Evolutionary conservation across 2,329 filamentous ascomycete genomes (phyloP), one percentile per base, ranked within the genome.

Genomic region (Aureobasidium sp.): DNA sequence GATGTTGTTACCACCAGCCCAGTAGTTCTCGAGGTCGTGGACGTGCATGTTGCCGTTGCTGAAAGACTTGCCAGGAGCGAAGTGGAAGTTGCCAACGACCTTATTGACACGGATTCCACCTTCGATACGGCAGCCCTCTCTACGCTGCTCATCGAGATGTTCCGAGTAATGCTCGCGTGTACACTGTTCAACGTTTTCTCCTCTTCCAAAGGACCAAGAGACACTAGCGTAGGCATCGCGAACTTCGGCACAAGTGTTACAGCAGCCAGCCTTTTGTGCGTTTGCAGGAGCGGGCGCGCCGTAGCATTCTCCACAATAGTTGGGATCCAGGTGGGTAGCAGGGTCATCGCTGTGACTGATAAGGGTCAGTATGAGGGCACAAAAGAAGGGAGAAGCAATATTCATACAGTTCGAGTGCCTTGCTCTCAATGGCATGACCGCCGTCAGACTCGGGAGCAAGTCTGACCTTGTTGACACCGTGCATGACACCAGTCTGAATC

Each of bases 11-110:
- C 86, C 82, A 24, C 82, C 83, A 66, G 93, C 87, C 79, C 91
- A 89, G 81, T 96, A 99, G 79, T 94, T 96, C 75, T 96, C 91
- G 66, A 99, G 81, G 72, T 99, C 95, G 78, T 99, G 94, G 22
- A 97, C 90, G 77, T 99, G 94, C 85, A 97, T 88, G 78, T 96
- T 96, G 67, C 91, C 91, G 71, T 90, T 96, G 75, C 89, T 96
- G 82, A 97, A 97, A 74, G 88, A 93, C 76, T 93, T 90, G 69
- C 94, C 94, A 1, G 94, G 94, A 0, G 95, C 94, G 69, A 99
- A 88, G 76, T 99, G 94, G 82, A 99, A 99, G 79, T 99, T 99
- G 62, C 94, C 94, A 60, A 99, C 84, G 29, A 99, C 94, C 78
- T 99, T 99, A 82, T 99, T 99, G 67, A 99, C 95, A 52, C 90